phyloP scores from a whole-genome alignment of 2,329 filamentous ascomycete species.

The Botrytis porri region DNA sequence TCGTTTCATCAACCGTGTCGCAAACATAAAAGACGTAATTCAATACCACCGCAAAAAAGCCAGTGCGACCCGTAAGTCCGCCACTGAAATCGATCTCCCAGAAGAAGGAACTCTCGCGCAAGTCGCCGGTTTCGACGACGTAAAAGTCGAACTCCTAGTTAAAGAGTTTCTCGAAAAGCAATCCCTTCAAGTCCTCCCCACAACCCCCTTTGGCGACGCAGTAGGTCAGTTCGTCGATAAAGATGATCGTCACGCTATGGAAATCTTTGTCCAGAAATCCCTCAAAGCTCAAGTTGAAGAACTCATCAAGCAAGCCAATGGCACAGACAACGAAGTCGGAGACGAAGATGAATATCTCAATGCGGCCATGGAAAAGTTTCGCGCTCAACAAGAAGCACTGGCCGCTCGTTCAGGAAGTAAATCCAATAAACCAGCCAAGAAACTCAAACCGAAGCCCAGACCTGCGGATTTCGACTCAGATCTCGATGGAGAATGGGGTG shows the following conservation, averaged over 20 bases:
- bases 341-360: conserved; percentile 69
- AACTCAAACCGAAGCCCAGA: conserved; percentile 65
- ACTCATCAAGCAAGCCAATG: conserved; percentile 47
- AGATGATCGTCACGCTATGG: conserved; percentile 90
- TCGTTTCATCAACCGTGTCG: conserved; percentile 83
- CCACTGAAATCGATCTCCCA: conserved; percentile 51
- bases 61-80: conserved; percentile 45
- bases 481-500: conserved; percentile 80
- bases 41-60: conserved; percentile 89
- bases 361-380: conserved; percentile 70
- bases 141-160: conserved; percentile 88
- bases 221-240: conserved; percentile 92
- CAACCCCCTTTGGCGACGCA: conserved; percentile 89
- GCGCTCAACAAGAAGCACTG: conserved; percentile 70
- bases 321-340: conserved; percentile 57
- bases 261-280: conserved; percentile 72
- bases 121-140: conserved; percentile 59
- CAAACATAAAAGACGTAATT: conserved; percentile 90
- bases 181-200: conserved; percentile 86
- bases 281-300: conserved; percentile 68
- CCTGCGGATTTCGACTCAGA: conserved; percentile 88
- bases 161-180: conserved; percentile 77
- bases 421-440: conserved; percentile 41
- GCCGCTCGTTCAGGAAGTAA: conserved; percentile 57
- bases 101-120: conserved; percentile 62